Percentiles rank a stretch among this genome's conserved stretches.
These are phyloP conservation scores for Erythrophleum ivorense DNA, from an alignment of 331 rosid genomes.

Conservation along the genomic window DNA sequence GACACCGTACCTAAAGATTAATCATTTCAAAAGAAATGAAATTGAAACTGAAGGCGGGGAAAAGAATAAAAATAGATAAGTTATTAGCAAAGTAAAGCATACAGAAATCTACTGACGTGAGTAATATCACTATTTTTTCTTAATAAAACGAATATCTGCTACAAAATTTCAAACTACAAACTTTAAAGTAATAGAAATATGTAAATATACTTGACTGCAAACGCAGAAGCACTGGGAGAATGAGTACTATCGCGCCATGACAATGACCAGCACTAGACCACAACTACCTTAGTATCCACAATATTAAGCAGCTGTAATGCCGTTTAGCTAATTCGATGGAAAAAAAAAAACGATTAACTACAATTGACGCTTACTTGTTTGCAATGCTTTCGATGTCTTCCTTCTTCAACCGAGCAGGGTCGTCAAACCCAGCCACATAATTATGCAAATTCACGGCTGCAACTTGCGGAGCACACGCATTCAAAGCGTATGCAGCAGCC, in stretches of 20 bases:
- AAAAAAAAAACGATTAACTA: not conserved
- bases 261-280: conserved; percentile 7
- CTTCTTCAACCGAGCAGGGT: conserved; percentile 66
- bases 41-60: not conserved
- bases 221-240: not conserved
- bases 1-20: conserved; percentile 18
- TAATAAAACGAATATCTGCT: not conserved
- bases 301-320: not conserved
- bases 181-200: not conserved
- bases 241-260: not conserved
- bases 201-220: not conserved
- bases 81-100: not conserved
- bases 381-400: conserved; percentile 88
- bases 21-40: not conserved
- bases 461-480: conserved; percentile 78
- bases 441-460: conserved; percentile 88
- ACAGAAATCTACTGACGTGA: not conserved
- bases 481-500: conserved; percentile 73
- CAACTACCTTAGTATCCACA: not conserved
- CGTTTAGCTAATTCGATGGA: not conserved
- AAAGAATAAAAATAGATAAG: not conserved
- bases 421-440: conserved; percentile 70
- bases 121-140: not conserved
- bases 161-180: not conserved
- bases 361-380: conserved; percentile 53